Percentiles rank a stretch among this genome's conserved stretches.
phyloP scores from a whole-genome alignment of 169 alveolate genomes.

The Plasmodium sp. region DNA sequence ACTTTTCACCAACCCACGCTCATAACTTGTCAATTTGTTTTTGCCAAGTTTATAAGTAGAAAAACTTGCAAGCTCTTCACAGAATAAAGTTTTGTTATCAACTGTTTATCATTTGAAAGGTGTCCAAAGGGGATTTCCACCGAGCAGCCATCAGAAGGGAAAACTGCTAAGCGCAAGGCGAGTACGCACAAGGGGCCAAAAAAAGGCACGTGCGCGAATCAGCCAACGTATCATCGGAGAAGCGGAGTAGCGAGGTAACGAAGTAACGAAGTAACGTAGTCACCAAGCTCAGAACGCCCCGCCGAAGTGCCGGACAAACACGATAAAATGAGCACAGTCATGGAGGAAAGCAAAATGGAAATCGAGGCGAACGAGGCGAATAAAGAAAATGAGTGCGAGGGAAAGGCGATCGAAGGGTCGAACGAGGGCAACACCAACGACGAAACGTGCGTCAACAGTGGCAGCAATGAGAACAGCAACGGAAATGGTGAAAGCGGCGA shows the following conservation, averaged over 20 bases:
- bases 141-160: background rate
- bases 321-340: conserved; percentile 27
- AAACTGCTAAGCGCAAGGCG: background rate
- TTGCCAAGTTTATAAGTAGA: background rate
- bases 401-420: background rate
- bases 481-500: background rate
- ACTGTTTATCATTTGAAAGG: background rate
- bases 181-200: background rate
- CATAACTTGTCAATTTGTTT: background rate
- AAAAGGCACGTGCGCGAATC: background rate
- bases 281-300: background rate
- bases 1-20: background rate
- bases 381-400: conserved; percentile 8
- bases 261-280: background rate
- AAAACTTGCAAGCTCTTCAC: background rate
- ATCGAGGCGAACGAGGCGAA: background rate
- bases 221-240: background rate
- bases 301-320: background rate
- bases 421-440: background rate
- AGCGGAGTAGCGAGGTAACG: background rate
- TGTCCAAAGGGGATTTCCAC: background rate
- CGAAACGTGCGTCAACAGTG: background rate
- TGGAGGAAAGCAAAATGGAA: conserved; percentile 35
- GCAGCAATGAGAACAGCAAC: background rate
- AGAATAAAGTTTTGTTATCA: background rate